phyloP scores from a whole-genome alignment of 2,329 filamentous ascomycete species.

The Leptographium radiaticola region DNA sequence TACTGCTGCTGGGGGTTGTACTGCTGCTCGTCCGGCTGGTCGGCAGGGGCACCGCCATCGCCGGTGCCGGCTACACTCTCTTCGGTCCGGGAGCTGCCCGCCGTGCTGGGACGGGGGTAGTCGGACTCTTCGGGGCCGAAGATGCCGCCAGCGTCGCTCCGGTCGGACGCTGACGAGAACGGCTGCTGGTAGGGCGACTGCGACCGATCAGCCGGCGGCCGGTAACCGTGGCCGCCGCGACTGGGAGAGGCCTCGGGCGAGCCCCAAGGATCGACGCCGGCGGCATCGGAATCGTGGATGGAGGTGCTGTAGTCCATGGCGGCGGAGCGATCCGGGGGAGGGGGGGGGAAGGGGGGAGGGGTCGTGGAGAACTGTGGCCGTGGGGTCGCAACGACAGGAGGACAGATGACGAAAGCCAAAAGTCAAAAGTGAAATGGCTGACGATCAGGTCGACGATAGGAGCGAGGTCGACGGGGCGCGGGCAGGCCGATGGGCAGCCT shows the following conservation, averaged over 20 bases:
- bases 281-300: constrained; percentile 40
- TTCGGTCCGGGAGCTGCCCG: constrained; percentile 29
- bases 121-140: constrained; percentile 24
- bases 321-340: background rate
- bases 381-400: too few relatives aligned
- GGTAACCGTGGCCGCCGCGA: constrained; percentile 30
- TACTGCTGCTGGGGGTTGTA: constrained; percentile 13
- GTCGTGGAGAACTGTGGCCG: too few relatives aligned
- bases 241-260: constrained; percentile 38
- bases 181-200: constrained; percentile 25
- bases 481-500: background rate
- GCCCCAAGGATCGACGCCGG: constrained; percentile 42
- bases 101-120: constrained; percentile 32
- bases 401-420: too few relatives aligned
- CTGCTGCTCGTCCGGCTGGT: constrained; percentile 17
- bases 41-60: constrained; percentile 7
- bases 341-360: too few relatives aligned
- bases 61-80: constrained; percentile 17
- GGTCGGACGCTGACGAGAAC: constrained; percentile 23
- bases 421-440: too few relatives aligned
- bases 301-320: constrained; percentile 47
- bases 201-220: constrained; percentile 25
- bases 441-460: too few relatives aligned
- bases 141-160: constrained; percentile 12
- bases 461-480: too few relatives aligned